Evolutionary conservation across 148 eudicot genomes (phyloP).

Genomic region (Rhododendron griersonianum): DNA sequence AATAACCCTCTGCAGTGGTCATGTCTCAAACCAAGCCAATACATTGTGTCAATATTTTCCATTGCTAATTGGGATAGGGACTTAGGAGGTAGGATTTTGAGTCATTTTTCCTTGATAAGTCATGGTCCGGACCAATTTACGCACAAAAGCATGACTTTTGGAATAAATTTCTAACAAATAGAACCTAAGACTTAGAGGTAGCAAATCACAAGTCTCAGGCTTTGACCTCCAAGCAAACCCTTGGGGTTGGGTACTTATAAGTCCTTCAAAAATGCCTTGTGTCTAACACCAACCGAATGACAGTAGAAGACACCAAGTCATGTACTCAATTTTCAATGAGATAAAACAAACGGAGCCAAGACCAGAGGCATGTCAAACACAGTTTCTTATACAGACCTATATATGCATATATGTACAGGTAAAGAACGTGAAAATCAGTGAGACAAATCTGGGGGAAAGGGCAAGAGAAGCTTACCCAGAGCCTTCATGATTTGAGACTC

Average conservation of each 20-base stretch:
- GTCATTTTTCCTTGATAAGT: background rate
- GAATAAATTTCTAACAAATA: too few relatives aligned
- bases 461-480: slow-evolving; percentile 34
- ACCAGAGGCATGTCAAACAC: background rate
- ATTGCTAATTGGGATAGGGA: background rate
- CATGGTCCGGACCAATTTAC: background rate
- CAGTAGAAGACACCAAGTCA: background rate
- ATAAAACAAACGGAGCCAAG: background rate
- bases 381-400: too few relatives aligned
- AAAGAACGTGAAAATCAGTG: background rate
- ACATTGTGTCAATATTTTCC: background rate
- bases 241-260: background rate
- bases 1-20: background rate
- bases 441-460: background rate
- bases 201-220: background rate
- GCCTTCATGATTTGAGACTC: slow-evolving; percentile 73
- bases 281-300: background rate
- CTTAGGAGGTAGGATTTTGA: background rate
- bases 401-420: background rate
- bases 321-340: background rate
- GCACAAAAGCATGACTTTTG: too few relatives aligned
- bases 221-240: background rate
- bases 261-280: background rate
- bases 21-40: background rate
- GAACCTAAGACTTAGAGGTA: background rate